Evolutionary conservation across 805 yeast genomes (phyloP).

Genomic region (Clavispora fructus): DNA sequence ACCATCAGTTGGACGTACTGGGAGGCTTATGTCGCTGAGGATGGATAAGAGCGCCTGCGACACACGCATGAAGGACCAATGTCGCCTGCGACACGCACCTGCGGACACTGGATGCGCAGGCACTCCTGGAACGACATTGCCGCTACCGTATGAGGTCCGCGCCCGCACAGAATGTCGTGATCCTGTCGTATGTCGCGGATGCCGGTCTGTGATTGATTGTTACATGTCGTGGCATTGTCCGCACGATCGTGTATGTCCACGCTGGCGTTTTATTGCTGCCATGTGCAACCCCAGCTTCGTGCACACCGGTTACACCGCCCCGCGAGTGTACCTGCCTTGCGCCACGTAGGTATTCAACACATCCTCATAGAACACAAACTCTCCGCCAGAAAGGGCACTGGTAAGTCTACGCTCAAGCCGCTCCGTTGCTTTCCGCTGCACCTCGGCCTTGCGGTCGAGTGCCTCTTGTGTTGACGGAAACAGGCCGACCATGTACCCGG

Average conservation of each 20-base stretch:
- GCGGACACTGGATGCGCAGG: not conserved
- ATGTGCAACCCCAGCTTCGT: not conserved
- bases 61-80: not conserved
- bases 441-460: conserved; percentile 14
- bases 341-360: conserved; percentile 23
- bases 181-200: not conserved
- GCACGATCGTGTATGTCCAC: not conserved
- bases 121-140: not conserved
- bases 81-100: not conserved
- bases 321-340: conserved; percentile 1
- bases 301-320: not conserved
- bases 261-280: not conserved
- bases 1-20: not conserved
- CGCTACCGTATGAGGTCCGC: not conserved
- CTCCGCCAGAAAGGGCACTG: conserved; percentile 25
- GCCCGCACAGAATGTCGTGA: not conserved
- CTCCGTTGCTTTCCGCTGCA: conserved; percentile 19
- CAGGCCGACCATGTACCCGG: conserved; percentile 36
- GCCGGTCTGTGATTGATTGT: not conserved
- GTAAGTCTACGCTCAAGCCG: conserved; percentile 25
- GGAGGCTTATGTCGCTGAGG: not conserved
- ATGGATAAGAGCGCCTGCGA: not conserved
- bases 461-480: conserved; percentile 33
- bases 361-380: conserved; percentile 27
- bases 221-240: not conserved